Base-by-base conservation (phyloP, 129 eudicot species). In the Centaurea solstitialis region DNA sequence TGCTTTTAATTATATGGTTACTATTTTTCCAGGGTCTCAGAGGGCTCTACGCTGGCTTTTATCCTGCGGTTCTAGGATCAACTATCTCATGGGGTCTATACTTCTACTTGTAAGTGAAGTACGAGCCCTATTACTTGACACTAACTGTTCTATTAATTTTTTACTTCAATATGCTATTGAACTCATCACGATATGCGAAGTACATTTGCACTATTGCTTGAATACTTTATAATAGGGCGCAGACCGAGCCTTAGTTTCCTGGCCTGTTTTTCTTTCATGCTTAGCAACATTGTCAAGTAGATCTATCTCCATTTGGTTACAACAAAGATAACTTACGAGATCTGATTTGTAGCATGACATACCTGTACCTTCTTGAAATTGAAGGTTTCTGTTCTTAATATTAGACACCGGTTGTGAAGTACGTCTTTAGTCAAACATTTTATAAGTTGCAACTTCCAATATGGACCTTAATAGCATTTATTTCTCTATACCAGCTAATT, bases 61-160 rank as follows among this genome's bases (percentile, higher is more conserved):
- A 73, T 76, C 99, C 99, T 61, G 97, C 99, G 20, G 97, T 93
- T 71, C 86, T 96, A 68, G 99, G 99, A 68, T 96, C 99, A 72
- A 93, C 99, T 47, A 53, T 96, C 83, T 96, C 99, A 40, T 96
- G 99, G 99, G 99, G 93, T 76, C 87, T 96, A 70, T 96, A 93
- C 77, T 96, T 96, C 88, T 96, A 43, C 87, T 96, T 96, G 99
- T 96, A 87, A 87, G 98, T 81, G 24, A 76, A 57, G 70, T 76
- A 62, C 17, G 66, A 28, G 68, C 74, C 75, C 30, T 64, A 64
- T 64, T 64, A 21, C 12, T 62, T 50, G 15, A 20, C 11, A 21
- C 28, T 64, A 66, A n/a, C 37, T 50, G 41, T 66, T 62, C n/a
- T 70, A 41, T 71, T 23, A 62, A 5, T 28, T 24, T 11, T 76